Evolutionary conservation across 2,329 filamentous ascomycete genomes (phyloP).

Genomic region (Penicillium sp.): DNA sequence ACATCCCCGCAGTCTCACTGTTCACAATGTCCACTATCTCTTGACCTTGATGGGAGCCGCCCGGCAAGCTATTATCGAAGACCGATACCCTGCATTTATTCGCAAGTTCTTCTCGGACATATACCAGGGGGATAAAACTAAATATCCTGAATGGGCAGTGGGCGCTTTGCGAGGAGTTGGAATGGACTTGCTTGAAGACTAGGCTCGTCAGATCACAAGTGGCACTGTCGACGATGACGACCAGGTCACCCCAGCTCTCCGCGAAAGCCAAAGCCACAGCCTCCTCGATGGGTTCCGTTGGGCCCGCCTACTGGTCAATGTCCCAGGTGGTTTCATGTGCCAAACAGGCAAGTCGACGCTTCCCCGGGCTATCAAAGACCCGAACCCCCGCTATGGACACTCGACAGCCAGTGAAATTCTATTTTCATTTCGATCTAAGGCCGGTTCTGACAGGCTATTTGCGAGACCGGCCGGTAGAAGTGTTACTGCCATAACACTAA

Average conservation of each 20-base stretch:
- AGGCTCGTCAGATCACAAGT: not conserved
- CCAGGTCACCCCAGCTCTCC: too few species aligned
- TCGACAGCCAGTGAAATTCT: too few species aligned
- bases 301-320: not conserved
- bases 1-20: slow-evolving; percentile 67
- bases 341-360: too few species aligned
- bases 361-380: too few species aligned
- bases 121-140: slow-evolving; percentile 65
- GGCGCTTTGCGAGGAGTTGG: slow-evolving; percentile 77
- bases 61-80: slow-evolving; percentile 78
- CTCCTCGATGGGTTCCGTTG: too few species aligned
- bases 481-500: too few species aligned
- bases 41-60: slow-evolving; percentile 78
- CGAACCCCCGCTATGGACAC: too few species aligned
- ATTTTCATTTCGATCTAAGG: too few species aligned
- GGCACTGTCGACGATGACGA: not conserved
- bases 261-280: too few species aligned
- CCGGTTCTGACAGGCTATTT: too few species aligned
- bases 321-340: too few species aligned
- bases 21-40: slow-evolving; percentile 96
- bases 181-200: slow-evolving; percentile 66
- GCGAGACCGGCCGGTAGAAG: too few species aligned
- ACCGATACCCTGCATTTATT: slow-evolving; percentile 78
- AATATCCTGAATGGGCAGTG: slow-evolving; percentile 84
- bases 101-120: slow-evolving; percentile 75